Evolutionary conservation across 2,329 filamentous ascomycete species (phyloP), one percentile per base, ranked within the genome.

Genomic region (Nigrograna mackinnonii): DNA sequence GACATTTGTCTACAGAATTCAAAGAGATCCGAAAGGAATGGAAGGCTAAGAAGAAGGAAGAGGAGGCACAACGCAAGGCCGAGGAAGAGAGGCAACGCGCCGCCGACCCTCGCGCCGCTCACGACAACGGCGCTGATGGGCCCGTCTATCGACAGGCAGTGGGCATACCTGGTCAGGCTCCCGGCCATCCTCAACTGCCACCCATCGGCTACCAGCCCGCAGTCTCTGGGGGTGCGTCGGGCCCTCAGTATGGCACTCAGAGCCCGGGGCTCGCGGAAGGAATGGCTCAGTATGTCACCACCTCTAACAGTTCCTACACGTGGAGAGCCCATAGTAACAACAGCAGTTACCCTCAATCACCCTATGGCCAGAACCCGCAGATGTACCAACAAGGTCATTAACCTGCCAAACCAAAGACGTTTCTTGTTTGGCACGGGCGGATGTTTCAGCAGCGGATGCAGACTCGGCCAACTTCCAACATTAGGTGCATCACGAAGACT

Each of bases 1-100:
- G 41, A 49, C 44, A 46, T 44, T 60, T 9, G 9, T 3, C 17
- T 2, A 53, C 64, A 97, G 94, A 97, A 71, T 97, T 99, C 76
- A 99, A 99, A 69, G 94, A 99, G 65, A 96, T 97, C 47, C 88
- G 94, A 51, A 97, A 97, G 67, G 92, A 97, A 66, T 99, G 94
- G 94, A 99, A 97, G 76, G 89, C 89, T 28, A 90, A 94, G 63
- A 97, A 97, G 83, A 99, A 99, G 89, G 94, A 97, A 69, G 92
- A 97, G 60, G 92, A 97, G 54, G 86, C 86, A 38, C 80, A 84
- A 58, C 88, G 91, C 63, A 96, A 96, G 77, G 87, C 87, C 11
- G 89, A 91, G 7, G 92, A 97, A 52, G 91, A 96, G 64, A 80
- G 86, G 52, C 80, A 85, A 49, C 87, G 91, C 43, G 85, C 84